Conservation (phyloP, 2,329 filamentous ascomycete genomes). For the Hawksworthiomyces lignivorus region DNA sequence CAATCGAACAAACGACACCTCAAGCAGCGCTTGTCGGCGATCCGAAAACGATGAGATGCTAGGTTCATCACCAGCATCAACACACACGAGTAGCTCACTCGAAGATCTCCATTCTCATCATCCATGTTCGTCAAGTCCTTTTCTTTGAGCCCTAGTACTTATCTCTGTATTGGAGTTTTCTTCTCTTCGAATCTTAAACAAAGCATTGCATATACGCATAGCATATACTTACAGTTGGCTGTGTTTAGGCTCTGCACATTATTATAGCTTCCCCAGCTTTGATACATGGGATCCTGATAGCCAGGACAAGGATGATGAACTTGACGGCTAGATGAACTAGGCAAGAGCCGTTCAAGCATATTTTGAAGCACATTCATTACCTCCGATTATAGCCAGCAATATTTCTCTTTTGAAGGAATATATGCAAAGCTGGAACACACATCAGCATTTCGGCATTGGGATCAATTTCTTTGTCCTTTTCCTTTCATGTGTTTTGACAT, state of each 20-base stretch:
- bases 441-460: no score
- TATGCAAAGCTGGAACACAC: no score
- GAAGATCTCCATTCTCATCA: slow-evolving; percentile 20
- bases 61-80: slow-evolving; percentile 15
- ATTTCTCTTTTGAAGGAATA: no score
- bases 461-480: no score
- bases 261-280: slow-evolving; percentile 69
- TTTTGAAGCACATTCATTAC: no score
- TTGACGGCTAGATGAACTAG: slow-evolving; percentile 10
- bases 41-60: slow-evolving; percentile 11
- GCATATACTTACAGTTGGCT: not conserved
- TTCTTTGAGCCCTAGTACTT: no score
- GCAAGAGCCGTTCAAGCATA: no score
- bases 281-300: slow-evolving; percentile 54
- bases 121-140: slow-evolving; percentile 2
- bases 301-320: slow-evolving; percentile 31
- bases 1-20: not conserved
- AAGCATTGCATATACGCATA: slow-evolving; percentile 14
- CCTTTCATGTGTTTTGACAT: no score
- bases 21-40: not conserved
- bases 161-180: not conserved
- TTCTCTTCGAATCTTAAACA: no score
- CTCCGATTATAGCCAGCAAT: no score
- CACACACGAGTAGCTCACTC: slow-evolving; percentile 20
- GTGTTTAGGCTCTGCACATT: slow-evolving; percentile 39